phyloP scores from a whole-genome alignment of 768 basidiomycete genomes.

The Naganishia antarctica region DNA sequence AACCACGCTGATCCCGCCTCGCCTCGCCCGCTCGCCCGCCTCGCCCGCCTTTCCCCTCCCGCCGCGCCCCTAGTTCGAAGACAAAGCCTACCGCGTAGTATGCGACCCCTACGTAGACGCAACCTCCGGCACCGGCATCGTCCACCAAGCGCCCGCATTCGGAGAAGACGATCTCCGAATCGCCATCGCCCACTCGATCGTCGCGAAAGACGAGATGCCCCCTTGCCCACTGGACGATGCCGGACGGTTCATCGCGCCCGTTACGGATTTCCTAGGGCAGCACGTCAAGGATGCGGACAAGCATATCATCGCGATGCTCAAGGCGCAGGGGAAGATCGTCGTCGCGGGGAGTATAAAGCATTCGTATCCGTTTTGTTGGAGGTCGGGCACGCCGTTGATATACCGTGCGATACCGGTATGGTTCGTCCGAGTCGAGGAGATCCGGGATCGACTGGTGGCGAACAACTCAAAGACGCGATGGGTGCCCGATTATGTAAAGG shows the following conservation, averaged over 20 bases:
- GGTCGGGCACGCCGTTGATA: conserved; percentile 92
- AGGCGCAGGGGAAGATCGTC: conserved; percentile 78
- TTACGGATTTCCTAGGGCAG: conserved; percentile 79
- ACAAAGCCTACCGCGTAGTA: conserved; percentile 82
- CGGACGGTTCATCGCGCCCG: conserved; percentile 80
- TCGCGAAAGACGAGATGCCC: conserved; percentile 84
- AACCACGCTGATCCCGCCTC: neutral
- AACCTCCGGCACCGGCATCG: conserved; percentile 91
- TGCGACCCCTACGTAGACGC: conserved; percentile 90
- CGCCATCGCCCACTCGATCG: conserved; percentile 72
- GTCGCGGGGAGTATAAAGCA: conserved; percentile 81
- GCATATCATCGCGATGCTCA: conserved; percentile 83
- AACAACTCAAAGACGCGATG: conserved; percentile 90
- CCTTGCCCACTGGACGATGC: conserved; percentile 92
- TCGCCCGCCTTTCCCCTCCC: too few species aligned
- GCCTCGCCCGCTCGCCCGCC: neutral
- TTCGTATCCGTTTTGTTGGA: conserved; percentile 96
- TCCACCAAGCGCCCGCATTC: conserved; percentile 96
- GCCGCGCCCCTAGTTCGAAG: conserved; percentile 63
- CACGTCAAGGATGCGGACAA: conserved; percentile 96
- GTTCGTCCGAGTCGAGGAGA: conserved; percentile 84
- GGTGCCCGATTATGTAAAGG: conserved; percentile 88
- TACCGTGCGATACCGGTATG: conserved; percentile 94
- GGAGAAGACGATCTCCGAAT: conserved; percentile 98
- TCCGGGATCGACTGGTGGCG: conserved; percentile 76